A percentile compares a stretch with the other conserved stretches of the same genome.
Conservation (phyloP, 1,139 yeast genomes). For the Hansenula lynferdii region DNA sequence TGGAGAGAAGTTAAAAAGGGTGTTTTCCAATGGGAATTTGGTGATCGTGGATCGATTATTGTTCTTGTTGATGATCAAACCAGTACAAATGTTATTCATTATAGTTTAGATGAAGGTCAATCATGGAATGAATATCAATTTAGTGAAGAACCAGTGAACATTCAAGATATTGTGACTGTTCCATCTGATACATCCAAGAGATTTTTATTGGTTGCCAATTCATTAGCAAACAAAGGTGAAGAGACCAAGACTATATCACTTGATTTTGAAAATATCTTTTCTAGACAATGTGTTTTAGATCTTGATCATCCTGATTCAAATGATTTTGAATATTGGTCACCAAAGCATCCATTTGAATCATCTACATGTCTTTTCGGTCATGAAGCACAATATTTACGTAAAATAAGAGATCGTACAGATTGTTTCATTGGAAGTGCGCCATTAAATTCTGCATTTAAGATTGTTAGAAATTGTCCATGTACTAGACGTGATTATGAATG, state of each 20-base stretch:
- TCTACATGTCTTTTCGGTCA: conserved; percentile 87
- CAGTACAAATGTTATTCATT: conserved; percentile 53
- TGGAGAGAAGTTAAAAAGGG: conserved; percentile 83
- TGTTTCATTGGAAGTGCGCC: conserved; percentile 82
- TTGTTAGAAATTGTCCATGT: conserved; percentile 72
- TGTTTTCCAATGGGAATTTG: conserved; percentile 87
- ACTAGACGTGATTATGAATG: conserved; percentile 90
- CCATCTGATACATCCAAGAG: conserved; percentile 85
- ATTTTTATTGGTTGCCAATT: conserved; percentile 50
- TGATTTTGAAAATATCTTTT: conserved; percentile 65
- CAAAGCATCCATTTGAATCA: conserved; percentile 58
- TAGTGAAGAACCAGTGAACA: conserved; percentile 46
- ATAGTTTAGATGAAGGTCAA: conserved; percentile 76
- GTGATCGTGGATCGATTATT: conserved; percentile 88
- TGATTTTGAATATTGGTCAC: conserved; percentile 85
- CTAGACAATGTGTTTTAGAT: conserved; percentile 68
- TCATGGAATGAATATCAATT: conserved; percentile 71
- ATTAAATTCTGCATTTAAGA: conserved; percentile 53
- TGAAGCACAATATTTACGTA: conserved; percentile 70
- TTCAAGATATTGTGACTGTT: conserved; percentile 80
- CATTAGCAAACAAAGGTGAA: conserved; percentile 33
- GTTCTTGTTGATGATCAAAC: conserved; percentile 60
- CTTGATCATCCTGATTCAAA: conserved; percentile 51
- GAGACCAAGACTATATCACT: conserved; percentile 44
- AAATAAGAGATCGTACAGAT: conserved; percentile 51